A percentile compares a stretch with the other conserved stretches of the same genome.
Evolutionary conservation across 192 early-diverging fungal genomes (phyloP).

Genomic region (Coemansia nantahalensis): DNA sequence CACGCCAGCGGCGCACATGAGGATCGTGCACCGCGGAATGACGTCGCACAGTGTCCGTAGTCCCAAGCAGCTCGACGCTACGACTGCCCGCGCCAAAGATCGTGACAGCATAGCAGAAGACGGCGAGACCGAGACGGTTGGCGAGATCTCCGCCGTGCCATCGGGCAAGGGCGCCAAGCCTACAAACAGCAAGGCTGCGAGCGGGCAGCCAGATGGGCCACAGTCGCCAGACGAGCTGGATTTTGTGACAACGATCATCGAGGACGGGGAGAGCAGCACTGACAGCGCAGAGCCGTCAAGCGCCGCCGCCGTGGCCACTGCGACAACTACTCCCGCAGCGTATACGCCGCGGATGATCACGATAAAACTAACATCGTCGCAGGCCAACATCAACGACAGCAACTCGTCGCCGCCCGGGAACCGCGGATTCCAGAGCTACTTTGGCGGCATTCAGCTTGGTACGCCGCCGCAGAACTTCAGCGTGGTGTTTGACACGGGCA

Average conservation of each 20-base stretch:
- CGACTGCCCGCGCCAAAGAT: no score
- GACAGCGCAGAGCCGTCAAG: neutral
- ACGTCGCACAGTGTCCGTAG: slow-evolving; percentile 9
- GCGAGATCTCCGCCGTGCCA: slow-evolving; percentile 11
- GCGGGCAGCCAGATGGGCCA: neutral
- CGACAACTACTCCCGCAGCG: no score
- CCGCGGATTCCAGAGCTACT: slow-evolving; percentile 50
- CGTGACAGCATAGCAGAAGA: neutral
- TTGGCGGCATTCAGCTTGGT: slow-evolving; percentile 49
- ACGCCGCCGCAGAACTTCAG: slow-evolving; percentile 56
- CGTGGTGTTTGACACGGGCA: slow-evolving; percentile 62
- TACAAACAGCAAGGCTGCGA: neutral
- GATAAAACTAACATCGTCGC: slow-evolving; percentile 30
- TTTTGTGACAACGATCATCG: neutral
- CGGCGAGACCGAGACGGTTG: slow-evolving; percentile 10
- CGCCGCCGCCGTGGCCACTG: no score
- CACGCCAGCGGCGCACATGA: no score
- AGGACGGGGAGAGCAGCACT: neutral
- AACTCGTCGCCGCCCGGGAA: slow-evolving; percentile 26
- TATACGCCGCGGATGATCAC: slow-evolving; percentile 14
- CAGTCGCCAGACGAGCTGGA: slow-evolving; percentile 1
- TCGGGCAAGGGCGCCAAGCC: slow-evolving; percentile 1
- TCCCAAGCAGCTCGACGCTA: slow-evolving; percentile 40
- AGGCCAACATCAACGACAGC: slow-evolving; percentile 40
- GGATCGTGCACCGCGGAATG: no score